Conservation (phyloP, 1,284 basidiomycete genomes). For the Tetrapyrgos nigripes region DNA sequence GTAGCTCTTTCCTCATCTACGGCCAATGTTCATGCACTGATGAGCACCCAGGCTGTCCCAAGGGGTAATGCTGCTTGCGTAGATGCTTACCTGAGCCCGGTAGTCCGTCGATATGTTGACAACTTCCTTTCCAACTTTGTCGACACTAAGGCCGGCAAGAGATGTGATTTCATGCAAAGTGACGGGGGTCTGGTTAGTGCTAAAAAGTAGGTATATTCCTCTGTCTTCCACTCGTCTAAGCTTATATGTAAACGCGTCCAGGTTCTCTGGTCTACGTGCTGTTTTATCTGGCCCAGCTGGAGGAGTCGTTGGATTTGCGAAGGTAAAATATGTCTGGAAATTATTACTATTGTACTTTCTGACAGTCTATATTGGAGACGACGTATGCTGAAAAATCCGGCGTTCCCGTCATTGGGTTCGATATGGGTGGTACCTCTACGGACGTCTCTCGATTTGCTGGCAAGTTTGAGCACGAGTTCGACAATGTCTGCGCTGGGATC, state of each 20-base stretch:
- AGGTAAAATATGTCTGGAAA: conserved; percentile 26
- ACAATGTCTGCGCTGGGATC: conserved; percentile 84
- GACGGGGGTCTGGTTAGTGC: conserved; percentile 71
- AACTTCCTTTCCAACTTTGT: conserved; percentile 75
- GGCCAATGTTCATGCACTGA: conserved; percentile 59
- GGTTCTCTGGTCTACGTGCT: conserved; percentile 80
- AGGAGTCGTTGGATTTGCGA: conserved; percentile 78
- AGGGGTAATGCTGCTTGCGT: conserved; percentile 74
- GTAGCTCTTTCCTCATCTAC: neutral
- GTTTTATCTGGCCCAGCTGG: conserved; percentile 82
- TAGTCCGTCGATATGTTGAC: conserved; percentile 67
- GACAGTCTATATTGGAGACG: conserved; percentile 42
- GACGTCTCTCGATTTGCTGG: conserved; percentile 84
- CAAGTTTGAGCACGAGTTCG: conserved; percentile 78
- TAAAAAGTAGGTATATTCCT: conserved; percentile 6
- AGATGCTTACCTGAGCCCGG: conserved; percentile 80
- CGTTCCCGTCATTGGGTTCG: conserved; percentile 73
- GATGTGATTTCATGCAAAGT: conserved; percentile 77
- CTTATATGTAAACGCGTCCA: conserved; percentile 51
- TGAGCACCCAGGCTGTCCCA: conserved; percentile 63
- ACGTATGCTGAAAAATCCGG: conserved; percentile 65
- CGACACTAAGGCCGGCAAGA: conserved; percentile 44
- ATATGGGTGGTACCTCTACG: conserved; percentile 80
- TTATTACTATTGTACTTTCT: neutral
- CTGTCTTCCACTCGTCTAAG: neutral